Evolutionary conservation across 768 basidiomycete genomes (phyloP).

Genomic region (Mycena albidolilacea): DNA sequence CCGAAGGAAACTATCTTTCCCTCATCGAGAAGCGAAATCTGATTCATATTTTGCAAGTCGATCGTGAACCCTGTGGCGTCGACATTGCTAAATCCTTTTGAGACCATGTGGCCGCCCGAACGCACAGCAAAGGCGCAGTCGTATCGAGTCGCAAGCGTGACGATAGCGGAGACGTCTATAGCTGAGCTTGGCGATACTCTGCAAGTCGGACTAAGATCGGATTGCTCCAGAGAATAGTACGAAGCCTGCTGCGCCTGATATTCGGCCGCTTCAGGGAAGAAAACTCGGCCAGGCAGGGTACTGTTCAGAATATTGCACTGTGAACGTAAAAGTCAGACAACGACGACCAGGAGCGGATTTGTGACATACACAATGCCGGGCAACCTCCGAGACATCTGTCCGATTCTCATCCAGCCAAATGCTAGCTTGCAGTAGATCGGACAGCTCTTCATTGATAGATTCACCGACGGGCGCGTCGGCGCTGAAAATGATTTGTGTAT

Average conservation of each 20-base stretch:
- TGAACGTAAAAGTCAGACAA: not conserved
- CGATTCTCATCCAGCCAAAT: slow-evolving; percentile 27
- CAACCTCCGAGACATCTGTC: slow-evolving; percentile 10
- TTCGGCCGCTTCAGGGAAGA: slow-evolving; percentile 29
- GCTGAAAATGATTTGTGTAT: slow-evolving; percentile 13
- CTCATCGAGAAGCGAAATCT: slow-evolving; percentile 15
- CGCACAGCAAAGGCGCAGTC: slow-evolving; percentile 35
- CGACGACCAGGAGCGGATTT: not conserved
- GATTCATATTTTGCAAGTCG: slow-evolving; percentile 26
- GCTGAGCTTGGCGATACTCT: slow-evolving; percentile 32
- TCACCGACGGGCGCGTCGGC: not conserved
- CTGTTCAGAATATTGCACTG: slow-evolving; percentile 24
- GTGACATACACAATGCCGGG: slow-evolving; percentile 19
- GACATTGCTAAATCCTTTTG: slow-evolving; percentile 20
- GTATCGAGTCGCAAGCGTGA: slow-evolving; percentile 23
- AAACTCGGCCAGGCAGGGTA: slow-evolving; percentile 29
- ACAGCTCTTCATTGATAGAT: slow-evolving; percentile 8
- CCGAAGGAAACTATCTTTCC: slow-evolving; percentile 21
- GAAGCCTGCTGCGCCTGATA: slow-evolving; percentile 34
- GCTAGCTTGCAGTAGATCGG: slow-evolving; percentile 18
- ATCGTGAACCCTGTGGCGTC: slow-evolving; percentile 30
- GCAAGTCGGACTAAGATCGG: slow-evolving; percentile 23
- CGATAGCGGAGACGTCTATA: slow-evolving; percentile 30
- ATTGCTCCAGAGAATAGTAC: slow-evolving; percentile 31
- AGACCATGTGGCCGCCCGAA: slow-evolving; percentile 34